Base-by-base conservation (phyloP, 169 alveolate species). In the Pseudocohnilembus persalinus region DNA sequence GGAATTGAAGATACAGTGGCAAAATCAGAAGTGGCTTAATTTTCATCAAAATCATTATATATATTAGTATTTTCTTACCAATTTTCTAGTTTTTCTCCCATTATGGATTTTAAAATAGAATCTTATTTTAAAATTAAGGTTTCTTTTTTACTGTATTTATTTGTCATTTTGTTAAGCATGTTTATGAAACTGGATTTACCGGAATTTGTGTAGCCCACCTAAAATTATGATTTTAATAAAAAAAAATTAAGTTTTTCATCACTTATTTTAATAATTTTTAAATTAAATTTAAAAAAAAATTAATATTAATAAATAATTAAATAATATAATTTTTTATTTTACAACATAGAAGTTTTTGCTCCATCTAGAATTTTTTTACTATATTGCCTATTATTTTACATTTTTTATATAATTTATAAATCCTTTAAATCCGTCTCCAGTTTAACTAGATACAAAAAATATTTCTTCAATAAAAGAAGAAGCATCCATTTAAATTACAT, bases 131-230 rank as follows among this genome's bases (percentile, higher is more conserved):
- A 27, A 29, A 34, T 79, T 0, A 79, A n/a, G 29, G 34, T 49
- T 29, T 79, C 74, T 63, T 35, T 64, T 49, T 79, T 34, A 33
- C 31, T 28, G 31, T 25, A 49, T 16, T 64, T 79, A 20, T 79
- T 79, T 0, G 84, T 49, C 35, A n/a, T 26, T 29, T 29, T 49
- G 20, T 79, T 79, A 26, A 79, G 29, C 0, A 33, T 72, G 64
- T 79, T 79, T 1, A 79, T 79, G 29, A 79, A 79, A n/a, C 63
- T 34, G 0, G 84, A 79, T 63, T 79, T 79, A 0, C 84, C 84
- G 15, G 84, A 34, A 63, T 79, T 79, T 1, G 84, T 73, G 73
- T 34, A 79, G 27, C 84, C 84, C 35, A 79, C 20, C 68, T 49
- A 20, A 4, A 49, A 49, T 49, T 49, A 49, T 49, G 20, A 49